phyloP scores from a whole-genome alignment of 176 grass and related monocot species.

The Aegilops tauschii region DNA sequence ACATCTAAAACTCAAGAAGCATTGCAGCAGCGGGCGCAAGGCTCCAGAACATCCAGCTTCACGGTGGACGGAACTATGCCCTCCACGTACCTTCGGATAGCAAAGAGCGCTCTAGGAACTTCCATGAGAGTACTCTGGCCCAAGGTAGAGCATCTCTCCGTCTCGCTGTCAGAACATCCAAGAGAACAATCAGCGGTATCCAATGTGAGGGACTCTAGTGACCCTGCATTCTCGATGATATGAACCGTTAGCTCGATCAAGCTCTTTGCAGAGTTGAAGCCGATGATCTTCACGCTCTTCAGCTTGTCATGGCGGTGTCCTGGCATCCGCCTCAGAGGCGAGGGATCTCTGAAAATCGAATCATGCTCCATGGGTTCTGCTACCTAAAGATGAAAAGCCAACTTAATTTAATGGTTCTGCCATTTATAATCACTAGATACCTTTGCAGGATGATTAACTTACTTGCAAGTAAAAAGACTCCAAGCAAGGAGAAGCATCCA shows the following conservation, averaged over 20 bases:
- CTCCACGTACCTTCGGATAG: not conserved
- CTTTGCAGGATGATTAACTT: not conserved
- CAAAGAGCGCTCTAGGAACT: not conserved
- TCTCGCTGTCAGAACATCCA: not conserved
- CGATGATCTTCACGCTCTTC: not conserved
- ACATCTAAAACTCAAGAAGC: not conserved
- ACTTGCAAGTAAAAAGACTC: not conserved
- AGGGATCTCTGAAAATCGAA: not conserved
- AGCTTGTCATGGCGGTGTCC: not conserved
- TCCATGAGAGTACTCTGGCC: not conserved
- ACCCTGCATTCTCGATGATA: not conserved
- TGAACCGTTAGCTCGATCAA: not conserved
- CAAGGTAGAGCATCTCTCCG: not conserved
- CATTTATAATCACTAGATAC: not conserved
- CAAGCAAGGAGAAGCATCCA: not conserved
- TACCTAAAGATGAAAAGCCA: not conserved
- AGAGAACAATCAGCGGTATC: not conserved
- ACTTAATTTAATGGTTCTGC: not conserved
- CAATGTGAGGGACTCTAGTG: not conserved
- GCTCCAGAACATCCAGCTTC: not conserved
- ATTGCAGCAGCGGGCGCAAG: not conserved
- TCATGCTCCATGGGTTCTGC: not conserved
- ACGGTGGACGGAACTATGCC: not conserved
- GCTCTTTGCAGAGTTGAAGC: not conserved
- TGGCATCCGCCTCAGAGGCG: not conserved